Evolutionary conservation across 176 grass and related monocot genomes (phyloP), one percentile per base, ranked within the genome.

Genomic region (Areca catechu): DNA sequence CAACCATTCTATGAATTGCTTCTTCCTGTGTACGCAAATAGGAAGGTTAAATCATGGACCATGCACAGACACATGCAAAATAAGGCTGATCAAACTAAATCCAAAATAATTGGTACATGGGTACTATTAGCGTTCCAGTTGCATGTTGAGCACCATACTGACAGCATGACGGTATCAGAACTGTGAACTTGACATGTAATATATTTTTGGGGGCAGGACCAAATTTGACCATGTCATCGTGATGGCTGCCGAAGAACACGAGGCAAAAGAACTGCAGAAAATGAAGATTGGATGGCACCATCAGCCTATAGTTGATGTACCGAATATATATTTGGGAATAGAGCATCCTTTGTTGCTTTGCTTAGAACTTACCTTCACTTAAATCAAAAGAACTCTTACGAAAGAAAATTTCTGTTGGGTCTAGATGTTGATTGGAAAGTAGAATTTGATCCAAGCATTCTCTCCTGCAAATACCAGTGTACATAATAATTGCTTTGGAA

Each of bases 341-440:
- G 19, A 7, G 4, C 25, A 10, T 48, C 7, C n/a, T 61, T 61
- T n/a, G 2, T 19, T 28, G 18, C n/a, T 61, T 16, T 16, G 5
- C n/a, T 61, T 6, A n/a, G 5, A 19, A 12, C 12, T 77, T 74
- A 95, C 85, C 89, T 64, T 89, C 71, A 63, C 24, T 71, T 67
- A 85, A 50, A 63, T 54, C 60, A 60, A 82, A 89, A 77, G 78
- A 85, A 49, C 60, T 55, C 54, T 95, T 85, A 15, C 15, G 63
- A 56, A 58, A 50, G 66, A 95, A 89, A 52, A 83, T 68, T 51
- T 66, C 66, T 64, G 34, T 66, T 7, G 85, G 76, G n/a, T 85
- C 74, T 51, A 80, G 34, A 58, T 50, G 47, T 37, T 63, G 54
- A 75, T 83, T 82, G n/a, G 65, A 80, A 57, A 77, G n/a, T 15